Percentiles rank a stretch among this genome's conserved stretches.
These are phyloP conservation scores for peach (Prunus persica) DNA, from an alignment of 306 rosid species.

Conservation along the genomic window Prunus_persica_NCBIv2 NC_034009.1:10517501-10518000, in stretches of 20 bases:
- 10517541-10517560: neutral
- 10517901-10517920: conserved; percentile 35
- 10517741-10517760: neutral
- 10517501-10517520: neutral
- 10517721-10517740: too few species aligned
- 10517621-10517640: conserved; percentile 31
- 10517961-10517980: conserved; percentile 36
- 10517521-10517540: neutral
- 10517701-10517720: neutral
- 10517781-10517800: neutral
- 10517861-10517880: conserved; percentile 44
- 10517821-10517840: neutral
- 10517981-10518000: conserved; percentile 35
- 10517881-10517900: conserved; percentile 39
- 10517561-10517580: neutral
- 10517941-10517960: conserved; percentile 41
- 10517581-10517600: conserved; percentile 2
- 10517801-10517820: neutral
- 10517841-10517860: neutral
- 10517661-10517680: conserved; percentile 31
- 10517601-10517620: conserved; percentile 32
- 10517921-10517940: conserved; percentile 24
- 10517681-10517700: conserved; percentile 23
- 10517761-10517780: neutral
- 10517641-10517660: conserved; percentile 22